Percentiles rank a stretch among this genome's conserved stretches.
These are phyloP conservation scores for Pseudofabraea citricarpa DNA, from an alignment of 2,329 filamentous ascomycete genomes.

Conservation along the genomic window DNA sequence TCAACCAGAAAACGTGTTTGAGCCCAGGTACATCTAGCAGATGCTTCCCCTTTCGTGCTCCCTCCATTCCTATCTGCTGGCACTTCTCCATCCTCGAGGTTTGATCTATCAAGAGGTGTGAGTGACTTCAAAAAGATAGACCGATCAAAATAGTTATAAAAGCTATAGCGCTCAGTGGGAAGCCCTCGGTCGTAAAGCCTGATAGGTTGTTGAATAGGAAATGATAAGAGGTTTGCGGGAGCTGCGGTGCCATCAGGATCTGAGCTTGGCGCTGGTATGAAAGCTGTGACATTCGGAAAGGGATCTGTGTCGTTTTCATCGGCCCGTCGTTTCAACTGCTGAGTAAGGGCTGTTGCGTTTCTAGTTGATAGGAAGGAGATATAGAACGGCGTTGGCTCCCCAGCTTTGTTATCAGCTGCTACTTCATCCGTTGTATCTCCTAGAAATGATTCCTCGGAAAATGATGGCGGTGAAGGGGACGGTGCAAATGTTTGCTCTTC, in stretches of 20 bases:
- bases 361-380: slow-evolving; percentile 62
- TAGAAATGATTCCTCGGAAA: slow-evolving; percentile 70
- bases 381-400: slow-evolving; percentile 85
- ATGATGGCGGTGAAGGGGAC: slow-evolving; percentile 39
- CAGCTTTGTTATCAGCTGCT: slow-evolving; percentile 61
- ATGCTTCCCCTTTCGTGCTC: slow-evolving; percentile 45
- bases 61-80: slow-evolving; percentile 52
- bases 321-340: slow-evolving; percentile 12
- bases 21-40: slow-evolving; percentile 52
- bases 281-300: slow-evolving; percentile 38
- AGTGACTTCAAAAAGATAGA: slow-evolving; percentile 73
- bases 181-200: slow-evolving; percentile 80
- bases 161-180: slow-evolving; percentile 82
- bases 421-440: slow-evolving; percentile 81
- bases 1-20: slow-evolving; percentile 59
- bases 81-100: slow-evolving; percentile 33
- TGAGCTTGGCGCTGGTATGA: slow-evolving; percentile 60
- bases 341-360: slow-evolving; percentile 26
- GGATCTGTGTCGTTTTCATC: slow-evolving; percentile 9
- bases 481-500: slow-evolving; percentile 35
- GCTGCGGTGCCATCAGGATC: slow-evolving; percentile 68
- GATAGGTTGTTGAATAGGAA: slow-evolving; percentile 69
- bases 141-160: slow-evolving; percentile 88
- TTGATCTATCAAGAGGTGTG: slow-evolving; percentile 38
- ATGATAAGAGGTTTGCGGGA: slow-evolving; percentile 66